Conservation (phyloP, 2,329 filamentous ascomycete species). For the Phaeosphaeriaceae sp. region DNA sequence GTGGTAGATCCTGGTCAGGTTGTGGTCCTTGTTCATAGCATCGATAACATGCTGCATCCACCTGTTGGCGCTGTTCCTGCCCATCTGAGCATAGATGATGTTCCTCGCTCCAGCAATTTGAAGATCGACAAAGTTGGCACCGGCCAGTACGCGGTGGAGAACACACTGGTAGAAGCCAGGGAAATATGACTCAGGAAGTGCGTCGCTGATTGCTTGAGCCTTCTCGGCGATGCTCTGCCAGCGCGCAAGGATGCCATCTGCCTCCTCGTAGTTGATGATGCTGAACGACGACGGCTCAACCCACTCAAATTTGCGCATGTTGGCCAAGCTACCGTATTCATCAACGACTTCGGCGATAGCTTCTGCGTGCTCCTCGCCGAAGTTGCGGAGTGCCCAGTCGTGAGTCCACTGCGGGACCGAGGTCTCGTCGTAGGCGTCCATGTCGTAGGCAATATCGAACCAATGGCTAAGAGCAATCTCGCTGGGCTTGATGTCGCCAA, state of each 20-base stretch:
- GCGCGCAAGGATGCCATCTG: slow-evolving; percentile 62
- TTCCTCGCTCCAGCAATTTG: slow-evolving; percentile 48
- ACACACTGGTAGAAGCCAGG: slow-evolving; percentile 70
- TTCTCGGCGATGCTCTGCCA: slow-evolving; percentile 62
- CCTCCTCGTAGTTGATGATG: slow-evolving; percentile 70
- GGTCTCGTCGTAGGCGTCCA: slow-evolving; percentile 62
- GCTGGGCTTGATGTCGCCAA: slow-evolving; percentile 70
- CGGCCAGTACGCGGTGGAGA: slow-evolving; percentile 66
- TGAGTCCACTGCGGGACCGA: slow-evolving; percentile 64
- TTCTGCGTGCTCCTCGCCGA: slow-evolving; percentile 57
- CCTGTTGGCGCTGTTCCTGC: slow-evolving; percentile 48
- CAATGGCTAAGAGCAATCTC: slow-evolving; percentile 73
- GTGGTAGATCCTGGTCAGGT: slow-evolving; percentile 46
- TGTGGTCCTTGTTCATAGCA: slow-evolving; percentile 46
- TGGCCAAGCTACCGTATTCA: slow-evolving; percentile 64
- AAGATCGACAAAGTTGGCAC: slow-evolving; percentile 62
- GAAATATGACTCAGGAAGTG: slow-evolving; percentile 58
- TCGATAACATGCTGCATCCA: slow-evolving; percentile 46
- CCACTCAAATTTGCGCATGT: slow-evolving; percentile 68
- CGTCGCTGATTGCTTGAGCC: slow-evolving; percentile 64
- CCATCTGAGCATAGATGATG: slow-evolving; percentile 45
- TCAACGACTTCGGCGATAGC: slow-evolving; percentile 61
- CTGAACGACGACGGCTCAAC: slow-evolving; percentile 66
- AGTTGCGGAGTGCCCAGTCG: slow-evolving; percentile 65
- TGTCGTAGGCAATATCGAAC: slow-evolving; percentile 72